phyloP scores from a whole-genome alignment of 352 stramenopile species.

The Globisporangium megalacanthum region DNA sequence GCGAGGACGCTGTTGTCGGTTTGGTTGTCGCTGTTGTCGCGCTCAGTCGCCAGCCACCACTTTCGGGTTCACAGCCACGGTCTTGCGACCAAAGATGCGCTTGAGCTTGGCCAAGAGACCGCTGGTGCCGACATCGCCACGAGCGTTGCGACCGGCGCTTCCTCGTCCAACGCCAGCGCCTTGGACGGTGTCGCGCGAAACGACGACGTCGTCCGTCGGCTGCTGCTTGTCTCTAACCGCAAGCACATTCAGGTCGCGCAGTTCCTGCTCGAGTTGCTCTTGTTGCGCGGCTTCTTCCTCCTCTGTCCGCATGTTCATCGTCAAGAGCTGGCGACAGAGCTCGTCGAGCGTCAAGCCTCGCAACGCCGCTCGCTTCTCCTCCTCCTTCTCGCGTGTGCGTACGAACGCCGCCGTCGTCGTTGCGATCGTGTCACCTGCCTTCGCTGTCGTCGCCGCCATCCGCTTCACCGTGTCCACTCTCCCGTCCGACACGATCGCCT shows the following conservation, averaged over 20 bases:
- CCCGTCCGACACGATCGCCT: background rate
- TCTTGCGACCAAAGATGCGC: background rate
- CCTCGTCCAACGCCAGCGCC: conserved; percentile 25
- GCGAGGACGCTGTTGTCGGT: no score
- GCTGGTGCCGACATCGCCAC: background rate
- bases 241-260: conserved; percentile 1
- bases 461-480: background rate
- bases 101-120: background rate
- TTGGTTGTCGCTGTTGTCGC: no score
- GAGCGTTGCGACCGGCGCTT: background rate
- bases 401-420: background rate
- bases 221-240: background rate
- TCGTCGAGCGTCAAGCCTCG: conserved; percentile 17
- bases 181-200: background rate
- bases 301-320: conserved; percentile 23
- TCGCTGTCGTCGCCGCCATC: background rate
- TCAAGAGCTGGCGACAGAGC: conserved; percentile 19
- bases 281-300: conserved; percentile 22
- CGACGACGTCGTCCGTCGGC: background rate
- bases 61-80: background rate
- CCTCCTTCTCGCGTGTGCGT: background rate
- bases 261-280: background rate
- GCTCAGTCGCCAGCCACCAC: background rate
- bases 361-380: background rate
- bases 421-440: background rate